Evolutionary conservation across 2,329 filamentous ascomycete species (phyloP), one percentile per base, ranked within the genome.

Genomic region (Cladosporium sphaerospermum): DNA sequence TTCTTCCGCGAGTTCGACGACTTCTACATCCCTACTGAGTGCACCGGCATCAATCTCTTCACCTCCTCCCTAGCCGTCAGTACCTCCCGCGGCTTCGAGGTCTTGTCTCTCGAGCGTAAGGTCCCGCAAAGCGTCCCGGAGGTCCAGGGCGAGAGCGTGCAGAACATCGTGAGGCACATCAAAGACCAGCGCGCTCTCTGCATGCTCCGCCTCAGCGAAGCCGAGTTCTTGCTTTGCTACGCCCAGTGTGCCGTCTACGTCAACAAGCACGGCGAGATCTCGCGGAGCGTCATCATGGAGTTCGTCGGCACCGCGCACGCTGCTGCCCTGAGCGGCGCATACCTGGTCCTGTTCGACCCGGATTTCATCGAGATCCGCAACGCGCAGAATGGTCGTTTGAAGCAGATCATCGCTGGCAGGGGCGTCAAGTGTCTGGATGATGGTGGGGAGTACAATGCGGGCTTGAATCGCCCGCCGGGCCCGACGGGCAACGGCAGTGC

Each of bases 1-100:
- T 92, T 92, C 63, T 99, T 97, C 83, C 86, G 93, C 57, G 93
- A 99, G 67, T 99, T 91, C 68, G 93, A 99, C 73, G 93, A 97
- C 62, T 99, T 99, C 72, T 99, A 97, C 73, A 91, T 99, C 61
- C 93, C 93, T 0, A 86, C 88, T 2, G 95, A 99, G 67, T 96
- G 90, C 69, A 96, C 86, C 70, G 89, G 88, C 45, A 87, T 99
- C 67, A 97, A 96, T 70, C 81, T 99, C 49, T 99, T 97, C 80
- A 89, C 96, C 68, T 89, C 86, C 0, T 95, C 90, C 57, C 86
- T 99, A 50, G 89, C 93, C 9, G 89, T 99, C 45, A 85, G 89
- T 16, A 97, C 92, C 0, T 81, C 89, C 39, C 89, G 90, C 69
- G 95, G 93, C 19, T 90, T 99, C 62, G 95, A 99, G 72, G 88